These are phyloP conservation scores for Pyracantha coccinea DNA, from an alignment of 331 rosid genomes.

Conservation along the genomic window DNA sequence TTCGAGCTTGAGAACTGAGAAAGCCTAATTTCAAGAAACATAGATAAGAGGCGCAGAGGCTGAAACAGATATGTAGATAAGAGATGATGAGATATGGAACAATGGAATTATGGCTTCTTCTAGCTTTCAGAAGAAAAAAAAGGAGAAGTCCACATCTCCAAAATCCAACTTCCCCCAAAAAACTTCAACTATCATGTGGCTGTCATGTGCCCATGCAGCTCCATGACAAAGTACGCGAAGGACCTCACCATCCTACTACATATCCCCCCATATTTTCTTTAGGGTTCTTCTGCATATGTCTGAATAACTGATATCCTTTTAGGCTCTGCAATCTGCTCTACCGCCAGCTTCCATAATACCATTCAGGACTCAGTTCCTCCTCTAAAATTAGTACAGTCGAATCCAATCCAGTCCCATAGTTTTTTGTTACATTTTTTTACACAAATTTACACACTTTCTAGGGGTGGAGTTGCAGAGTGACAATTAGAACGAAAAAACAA, in stretches of 20 bases:
- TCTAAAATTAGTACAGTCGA: neutral
- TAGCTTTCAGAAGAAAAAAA: neutral
- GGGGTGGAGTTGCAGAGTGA: neutral
- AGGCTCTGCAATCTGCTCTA: neutral
- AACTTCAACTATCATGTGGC: constrained; percentile 29
- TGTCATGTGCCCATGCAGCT: constrained; percentile 37
- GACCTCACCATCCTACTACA: neutral
- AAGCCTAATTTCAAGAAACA: constrained; percentile 4
- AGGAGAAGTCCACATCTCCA: constrained; percentile 14
- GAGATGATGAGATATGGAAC: neutral
- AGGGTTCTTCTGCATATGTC: neutral
- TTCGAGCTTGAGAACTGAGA: neutral
- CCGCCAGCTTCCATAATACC: neutral
- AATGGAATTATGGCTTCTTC: neutral
- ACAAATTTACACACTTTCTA: neutral
- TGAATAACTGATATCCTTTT: neutral
- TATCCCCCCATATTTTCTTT: neutral
- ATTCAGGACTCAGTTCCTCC: neutral
- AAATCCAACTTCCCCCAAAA: neutral
- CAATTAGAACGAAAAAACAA: neutral
- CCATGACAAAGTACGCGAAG: constrained; percentile 13
- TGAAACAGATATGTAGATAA: constrained; percentile 4
- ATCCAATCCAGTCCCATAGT: neutral
- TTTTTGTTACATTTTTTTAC: neutral
- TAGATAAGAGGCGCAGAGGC: neutral